Evolutionary conservation across 192 early-diverging fungal species (phyloP).

Genomic region (Coemansia sp.): DNA sequence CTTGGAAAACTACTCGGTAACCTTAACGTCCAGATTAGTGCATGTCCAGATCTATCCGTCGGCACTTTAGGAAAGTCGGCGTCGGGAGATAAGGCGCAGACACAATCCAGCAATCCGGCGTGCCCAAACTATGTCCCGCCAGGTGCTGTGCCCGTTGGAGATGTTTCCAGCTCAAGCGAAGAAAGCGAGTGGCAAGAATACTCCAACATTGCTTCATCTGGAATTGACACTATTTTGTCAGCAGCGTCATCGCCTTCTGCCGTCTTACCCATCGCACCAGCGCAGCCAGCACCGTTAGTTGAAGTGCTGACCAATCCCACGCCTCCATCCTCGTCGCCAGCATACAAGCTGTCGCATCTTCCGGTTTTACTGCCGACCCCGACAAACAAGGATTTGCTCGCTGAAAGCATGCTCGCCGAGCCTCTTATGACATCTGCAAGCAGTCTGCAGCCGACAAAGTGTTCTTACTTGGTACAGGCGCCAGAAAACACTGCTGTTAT

Average conservation of each 20-base stretch:
- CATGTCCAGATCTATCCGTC: conserved; percentile 24
- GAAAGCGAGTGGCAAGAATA: conserved; percentile 1
- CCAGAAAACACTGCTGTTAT: conserved; percentile 2
- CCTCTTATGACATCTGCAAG: not conserved
- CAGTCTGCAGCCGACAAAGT: not conserved
- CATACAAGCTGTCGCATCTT: conserved; percentile 7
- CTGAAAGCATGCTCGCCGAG: not conserved
- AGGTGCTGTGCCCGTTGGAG: not conserved
- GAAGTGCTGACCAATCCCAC: not conserved
- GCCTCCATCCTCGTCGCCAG: not conserved
- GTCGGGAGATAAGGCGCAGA: conserved; percentile 2
- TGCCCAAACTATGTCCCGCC: conserved; percentile 47
- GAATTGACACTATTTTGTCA: not conserved
- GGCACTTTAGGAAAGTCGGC: not conserved
- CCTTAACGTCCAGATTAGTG: conserved; percentile 27
- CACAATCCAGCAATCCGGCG: conserved; percentile 37
- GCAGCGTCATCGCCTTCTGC: not conserved
- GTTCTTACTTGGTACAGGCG: not conserved
- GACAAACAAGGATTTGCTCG: conserved; percentile 9
- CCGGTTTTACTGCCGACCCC: not conserved
- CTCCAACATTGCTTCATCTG: not conserved
- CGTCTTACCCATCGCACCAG: conserved; percentile 1
- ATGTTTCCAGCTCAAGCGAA: not conserved
- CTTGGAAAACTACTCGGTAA: conserved; percentile 31
- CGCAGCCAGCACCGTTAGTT: not conserved